Percentiles rank a stretch among this genome's conserved stretches.
These are phyloP conservation scores for Diaporthe sp. DNA, from an alignment of 2,329 filamentous ascomycete genomes.

Conservation along the genomic window DNA sequence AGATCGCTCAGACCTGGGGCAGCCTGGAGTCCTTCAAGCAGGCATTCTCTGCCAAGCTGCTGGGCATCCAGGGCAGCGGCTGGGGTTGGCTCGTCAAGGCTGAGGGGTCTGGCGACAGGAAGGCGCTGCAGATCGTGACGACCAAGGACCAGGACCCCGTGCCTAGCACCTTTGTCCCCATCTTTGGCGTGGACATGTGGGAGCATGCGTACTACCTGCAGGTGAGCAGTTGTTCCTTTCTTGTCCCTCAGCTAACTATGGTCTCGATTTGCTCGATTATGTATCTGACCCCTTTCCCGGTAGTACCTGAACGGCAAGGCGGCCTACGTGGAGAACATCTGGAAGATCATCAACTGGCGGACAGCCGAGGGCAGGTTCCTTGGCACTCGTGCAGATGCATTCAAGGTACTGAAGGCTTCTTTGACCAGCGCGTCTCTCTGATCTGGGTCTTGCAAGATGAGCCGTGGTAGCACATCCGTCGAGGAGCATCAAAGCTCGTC, in stretches of 20 bases:
- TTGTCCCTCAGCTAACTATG: no score
- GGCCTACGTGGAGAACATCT: conserved; percentile 80
- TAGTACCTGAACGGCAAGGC: conserved; percentile 82
- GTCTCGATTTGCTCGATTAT: not conserved
- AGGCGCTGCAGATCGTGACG: conserved; percentile 75
- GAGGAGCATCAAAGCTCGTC: no score
- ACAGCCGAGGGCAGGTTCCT: conserved; percentile 72
- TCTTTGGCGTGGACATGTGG: conserved; percentile 91
- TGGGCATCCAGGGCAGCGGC: conserved; percentile 83
- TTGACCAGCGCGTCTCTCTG: not conserved
- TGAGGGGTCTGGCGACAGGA: conserved; percentile 46
- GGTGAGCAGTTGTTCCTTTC: conserved; percentile 51
- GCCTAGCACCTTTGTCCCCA: conserved; percentile 69
- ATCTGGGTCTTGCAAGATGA: not conserved
- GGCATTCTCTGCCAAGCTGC: conserved; percentile 71
- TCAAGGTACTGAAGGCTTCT: conserved; percentile 43
- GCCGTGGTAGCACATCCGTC: not conserved
- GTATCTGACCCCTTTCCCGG: conserved; percentile 41
- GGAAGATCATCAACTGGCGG: conserved; percentile 84
- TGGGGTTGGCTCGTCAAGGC: conserved; percentile 89
- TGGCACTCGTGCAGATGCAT: conserved; percentile 57
- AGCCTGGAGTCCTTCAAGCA: conserved; percentile 72
- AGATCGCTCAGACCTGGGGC: conserved; percentile 76
- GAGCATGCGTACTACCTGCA: conserved; percentile 93
- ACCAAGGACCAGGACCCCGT: conserved; percentile 91